Base-by-base conservation (phyloP, 2,329 filamentous ascomycete species). In the Keithomyces neogunnii region DNA sequence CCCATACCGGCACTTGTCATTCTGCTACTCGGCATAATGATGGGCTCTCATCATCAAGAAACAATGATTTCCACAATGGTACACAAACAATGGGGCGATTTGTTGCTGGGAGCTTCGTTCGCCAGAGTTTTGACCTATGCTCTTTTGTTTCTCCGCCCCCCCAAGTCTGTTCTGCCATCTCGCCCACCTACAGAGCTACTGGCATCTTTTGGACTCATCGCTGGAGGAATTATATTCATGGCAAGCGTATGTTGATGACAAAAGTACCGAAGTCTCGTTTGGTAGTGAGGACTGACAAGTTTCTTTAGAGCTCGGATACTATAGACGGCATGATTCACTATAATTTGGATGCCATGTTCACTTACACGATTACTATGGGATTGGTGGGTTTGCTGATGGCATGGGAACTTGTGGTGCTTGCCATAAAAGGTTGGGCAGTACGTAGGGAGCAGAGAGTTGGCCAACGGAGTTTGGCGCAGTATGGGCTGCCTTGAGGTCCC, bases 221-320 rank as follows among this genome's bases (percentile, higher is more conserved):
- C 88, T 1, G 92, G 93, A 30, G 92, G 93, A 5, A 74, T 95
- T 45, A 84, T 96, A 50, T 96, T 97, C 70, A 96, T 96, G 88
- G 78, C 88, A 54, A 95, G 89, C 65, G 85, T 87, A 73, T 75
- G 84, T 81, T 11, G 8, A 45, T 32, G 13, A 26, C n/a, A 6
- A 35, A 13, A 9, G 8, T 19, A 26, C 3, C 7, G 26, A 3
- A 39, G 19, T 26, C 5, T 10, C 26, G 13, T 19, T 11, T 9
- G 28, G n/a, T n/a, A 26, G 19, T 8, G n/a, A 29, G 31, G 4
- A 33, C n/a, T 46, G n/a, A 46, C 28, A 40, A 39, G 7, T 8
- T 11, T 11, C 10, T 29, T 35, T 50, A 87, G 82, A 86, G 87
- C 55, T 80, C 81, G 51, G 89, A 95, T 62, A 86, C 86, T 0